Percentiles rank a stretch among this genome's conserved stretches.
Conservation (phyloP, 176 grass and related monocot genomes). For the Oropetium thomaeum region DNA sequence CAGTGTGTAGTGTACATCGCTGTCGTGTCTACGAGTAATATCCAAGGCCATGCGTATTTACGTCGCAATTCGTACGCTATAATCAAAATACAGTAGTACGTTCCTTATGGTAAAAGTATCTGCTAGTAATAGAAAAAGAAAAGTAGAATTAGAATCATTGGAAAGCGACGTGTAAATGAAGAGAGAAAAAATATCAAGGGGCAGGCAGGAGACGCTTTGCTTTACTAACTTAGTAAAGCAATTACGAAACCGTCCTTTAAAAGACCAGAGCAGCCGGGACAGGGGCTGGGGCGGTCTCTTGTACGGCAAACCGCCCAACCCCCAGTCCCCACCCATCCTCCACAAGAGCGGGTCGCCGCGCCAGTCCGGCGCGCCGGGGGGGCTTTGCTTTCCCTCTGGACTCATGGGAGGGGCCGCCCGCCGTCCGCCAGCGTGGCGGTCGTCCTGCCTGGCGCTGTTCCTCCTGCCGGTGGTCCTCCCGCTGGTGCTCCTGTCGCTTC, state of each 20-base stretch:
- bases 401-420: constrained; percentile 7
- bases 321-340: neutral
- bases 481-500: constrained; percentile 40
- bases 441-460: constrained; percentile 31
- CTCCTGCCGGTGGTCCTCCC: constrained; percentile 53
- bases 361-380: too few species aligned
- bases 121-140: neutral
- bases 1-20: too few species aligned
- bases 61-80: neutral
- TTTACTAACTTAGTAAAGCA: neutral
- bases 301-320: neutral
- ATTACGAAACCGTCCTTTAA: neutral
- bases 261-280: constrained; percentile 1
- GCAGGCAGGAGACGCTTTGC: neutral
- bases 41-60: too few species aligned
- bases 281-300: neutral
- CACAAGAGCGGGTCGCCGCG: neutral
- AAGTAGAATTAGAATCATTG: neutral
- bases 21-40: too few species aligned
- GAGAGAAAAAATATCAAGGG: constrained; percentile 8
- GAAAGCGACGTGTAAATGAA: neutral
- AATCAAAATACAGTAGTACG: neutral
- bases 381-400: neutral
- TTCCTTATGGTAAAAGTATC: too few species aligned
- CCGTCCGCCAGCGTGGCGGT: constrained; percentile 9